Conservation (phyloP, 129 eudicot genomes). For the Artemisia annua region DNA sequence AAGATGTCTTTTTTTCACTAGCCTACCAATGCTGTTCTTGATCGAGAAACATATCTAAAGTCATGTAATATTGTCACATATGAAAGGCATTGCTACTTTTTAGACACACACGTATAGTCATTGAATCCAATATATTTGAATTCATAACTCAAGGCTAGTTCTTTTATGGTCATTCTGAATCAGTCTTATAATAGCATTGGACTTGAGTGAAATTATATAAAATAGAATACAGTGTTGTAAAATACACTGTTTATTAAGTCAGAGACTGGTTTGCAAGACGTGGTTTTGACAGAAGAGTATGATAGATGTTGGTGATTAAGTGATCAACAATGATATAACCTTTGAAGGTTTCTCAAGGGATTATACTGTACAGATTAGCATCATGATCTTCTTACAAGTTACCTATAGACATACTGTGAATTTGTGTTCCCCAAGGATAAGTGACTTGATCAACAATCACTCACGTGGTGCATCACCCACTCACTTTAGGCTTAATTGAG, state of each 20-base stretch:
- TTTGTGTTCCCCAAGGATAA: neutral
- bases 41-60: conserved; percentile 10
- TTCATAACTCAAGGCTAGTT: neutral
- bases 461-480: neutral
- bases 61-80: conserved; percentile 21
- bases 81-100: conserved; percentile 20
- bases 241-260: neutral
- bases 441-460: neutral
- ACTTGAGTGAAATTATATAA: conserved; percentile 1
- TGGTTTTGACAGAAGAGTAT: neutral
- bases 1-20: conserved; percentile 21
- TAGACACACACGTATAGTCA: neutral
- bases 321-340: neutral
- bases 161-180: conserved; percentile 3
- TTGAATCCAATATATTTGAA: too few relatives aligned
- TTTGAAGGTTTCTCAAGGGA: neutral
- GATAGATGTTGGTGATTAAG: neutral
- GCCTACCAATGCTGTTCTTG: conserved; percentile 11
- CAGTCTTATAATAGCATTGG: conserved; percentile 3
- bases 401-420: neutral
- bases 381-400: neutral
- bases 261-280: neutral
- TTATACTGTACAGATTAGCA: neutral
- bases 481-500: neutral
- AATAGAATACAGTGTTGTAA: neutral